Base-by-base conservation (phyloP, 1,284 basidiomycete species). In the Ceratobasidium sp. region DNA sequence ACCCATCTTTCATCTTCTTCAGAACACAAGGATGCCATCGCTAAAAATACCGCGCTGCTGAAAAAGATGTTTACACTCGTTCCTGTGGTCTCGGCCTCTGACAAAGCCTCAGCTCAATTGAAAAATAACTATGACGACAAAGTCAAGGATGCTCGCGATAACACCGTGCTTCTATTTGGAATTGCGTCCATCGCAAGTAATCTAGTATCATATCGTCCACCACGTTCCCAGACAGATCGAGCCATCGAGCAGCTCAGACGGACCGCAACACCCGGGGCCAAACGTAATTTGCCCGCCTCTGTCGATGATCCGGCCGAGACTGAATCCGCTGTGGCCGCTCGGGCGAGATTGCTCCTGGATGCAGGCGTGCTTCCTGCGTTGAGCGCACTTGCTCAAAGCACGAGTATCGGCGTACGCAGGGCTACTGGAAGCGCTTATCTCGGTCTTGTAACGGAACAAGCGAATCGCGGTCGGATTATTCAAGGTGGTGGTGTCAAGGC, bases 401-500 rank as follows among this genome's bases (percentile, higher is more conserved):
- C 76, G 75, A 76, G 83, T 79, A 53, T 80, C 76, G 75, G 80
- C 76, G 75, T 78, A 64, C 52, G 76, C 78, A 74, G 77, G 12
- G 72, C 76, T 1, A 73, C 76, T 4, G 83, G 82, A 1, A 88
- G 86, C 73, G 83, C 91, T 12, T 82, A 93, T 64, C 83, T 96
- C 59, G 88, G 85, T 75, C 83, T 97, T 39, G 85, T 92, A 10
- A 91, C 94, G 76, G 90, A 93, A 76, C 88, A 89, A 76, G 85
- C 86, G 5, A 89, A 91, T 73, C 85, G 97, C 77, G 91, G 94
- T 3, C 84, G 85, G 72, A 88, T 97, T 18, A 82, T 98, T 32
- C 93, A 93, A 77, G 87, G 88, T 60, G 97, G 97, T 43, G 95
- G 93, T 0, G 88, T 88, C 16, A 93, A 90, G 76, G 85, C 90